Evolutionary conservation across 2,329 filamentous ascomycete species (phyloP).

Genomic region (Verticillium nonalfalfae): DNA sequence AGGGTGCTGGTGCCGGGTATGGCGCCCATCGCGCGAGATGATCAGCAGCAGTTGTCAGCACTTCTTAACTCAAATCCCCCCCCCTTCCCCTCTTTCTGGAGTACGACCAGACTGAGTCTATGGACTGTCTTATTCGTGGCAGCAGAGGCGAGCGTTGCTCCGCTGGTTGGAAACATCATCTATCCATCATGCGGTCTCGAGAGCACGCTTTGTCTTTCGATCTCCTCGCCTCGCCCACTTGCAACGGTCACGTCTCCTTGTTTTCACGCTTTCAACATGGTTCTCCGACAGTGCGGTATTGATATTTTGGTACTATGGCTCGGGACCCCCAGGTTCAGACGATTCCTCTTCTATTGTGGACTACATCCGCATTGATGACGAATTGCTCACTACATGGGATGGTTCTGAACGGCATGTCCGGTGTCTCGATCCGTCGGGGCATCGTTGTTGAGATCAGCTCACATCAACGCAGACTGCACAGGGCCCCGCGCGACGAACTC

Average conservation of each 20-base stretch:
- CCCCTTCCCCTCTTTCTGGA: slow-evolving; percentile 12
- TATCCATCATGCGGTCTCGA: not conserved
- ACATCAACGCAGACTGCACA: not conserved
- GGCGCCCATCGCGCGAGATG: slow-evolving; percentile 36
- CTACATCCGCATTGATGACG: not conserved
- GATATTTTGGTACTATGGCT: slow-evolving; percentile 27
- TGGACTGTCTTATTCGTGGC: slow-evolving; percentile 8
- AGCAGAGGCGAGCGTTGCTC: not conserved
- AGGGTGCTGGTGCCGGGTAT: slow-evolving; percentile 50
- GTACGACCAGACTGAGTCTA: slow-evolving; percentile 10
- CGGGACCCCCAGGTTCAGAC: slow-evolving; percentile 8
- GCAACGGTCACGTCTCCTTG: slow-evolving; percentile 27
- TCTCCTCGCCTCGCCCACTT: slow-evolving; percentile 19
- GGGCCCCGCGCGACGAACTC: not conserved
- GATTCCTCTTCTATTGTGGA: not conserved
- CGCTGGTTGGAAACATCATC: not conserved
- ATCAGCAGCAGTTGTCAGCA: slow-evolving; percentile 14
- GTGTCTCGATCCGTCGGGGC: slow-evolving; percentile 22
- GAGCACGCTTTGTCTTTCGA: not conserved
- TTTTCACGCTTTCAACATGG: slow-evolving; percentile 31
- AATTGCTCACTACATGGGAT: not conserved
- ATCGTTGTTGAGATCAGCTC: slow-evolving; percentile 16
- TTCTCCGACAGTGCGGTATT: slow-evolving; percentile 27
- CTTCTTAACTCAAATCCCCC: not conserved
- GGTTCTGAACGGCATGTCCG: slow-evolving; percentile 31